Evolutionary conservation across 2,329 filamentous ascomycete species (phyloP).

Genomic region (Hypoxylon sp.): DNA sequence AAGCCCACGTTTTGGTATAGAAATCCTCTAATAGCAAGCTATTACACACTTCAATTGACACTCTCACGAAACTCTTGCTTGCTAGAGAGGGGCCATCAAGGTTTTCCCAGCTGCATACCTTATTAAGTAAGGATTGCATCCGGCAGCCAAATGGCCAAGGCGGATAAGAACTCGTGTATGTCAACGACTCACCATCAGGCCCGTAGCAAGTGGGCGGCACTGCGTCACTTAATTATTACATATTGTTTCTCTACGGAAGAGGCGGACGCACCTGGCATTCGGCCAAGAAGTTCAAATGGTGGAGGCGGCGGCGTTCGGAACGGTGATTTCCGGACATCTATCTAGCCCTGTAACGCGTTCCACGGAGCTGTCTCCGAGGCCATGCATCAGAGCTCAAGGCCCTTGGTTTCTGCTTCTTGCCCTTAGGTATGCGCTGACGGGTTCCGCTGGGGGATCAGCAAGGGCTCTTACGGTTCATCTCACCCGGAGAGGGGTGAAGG

Average conservation of each 20-base stretch:
- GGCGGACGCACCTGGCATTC: neutral
- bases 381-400: neutral
- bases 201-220: neutral
- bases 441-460: constrained; percentile 2
- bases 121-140: neutral
- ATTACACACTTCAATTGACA: neutral
- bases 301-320: neutral
- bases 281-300: neutral
- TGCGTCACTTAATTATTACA: neutral
- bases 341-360: neutral
- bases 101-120: neutral
- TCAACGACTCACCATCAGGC: neutral
- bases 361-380: neutral
- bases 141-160: neutral
- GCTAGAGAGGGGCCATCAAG: neutral
- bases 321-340: too few relatives aligned
- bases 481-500: neutral
- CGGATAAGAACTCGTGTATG: too few relatives aligned
- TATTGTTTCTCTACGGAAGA: neutral
- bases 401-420: neutral
- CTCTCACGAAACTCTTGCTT: neutral
- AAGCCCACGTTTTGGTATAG: too few relatives aligned
- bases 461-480: neutral
- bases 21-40: too few relatives aligned
- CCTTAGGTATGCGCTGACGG: constrained; percentile 18